Evolutionary conservation across 2,329 filamentous ascomycete genomes (phyloP).

Genomic region (Aureobasidium pullulans): DNA sequence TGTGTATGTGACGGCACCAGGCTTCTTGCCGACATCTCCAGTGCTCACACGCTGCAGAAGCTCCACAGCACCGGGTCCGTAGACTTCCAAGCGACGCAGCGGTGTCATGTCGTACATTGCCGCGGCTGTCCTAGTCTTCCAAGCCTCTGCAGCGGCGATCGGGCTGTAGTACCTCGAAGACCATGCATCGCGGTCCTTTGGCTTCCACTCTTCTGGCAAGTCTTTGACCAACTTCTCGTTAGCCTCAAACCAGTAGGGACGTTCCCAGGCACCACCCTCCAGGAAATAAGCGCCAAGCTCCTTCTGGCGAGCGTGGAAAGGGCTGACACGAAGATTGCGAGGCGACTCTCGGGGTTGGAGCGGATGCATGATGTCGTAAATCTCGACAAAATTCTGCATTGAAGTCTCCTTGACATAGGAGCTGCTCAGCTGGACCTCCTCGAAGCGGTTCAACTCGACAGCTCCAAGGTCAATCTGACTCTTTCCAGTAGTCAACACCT

Average conservation of each 20-base stretch:
- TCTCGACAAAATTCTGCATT: slow-evolving; percentile 54
- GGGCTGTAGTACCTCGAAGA: slow-evolving; percentile 51
- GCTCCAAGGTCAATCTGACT: slow-evolving; percentile 52
- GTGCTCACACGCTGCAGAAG: slow-evolving; percentile 50
- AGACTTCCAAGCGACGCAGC: slow-evolving; percentile 50
- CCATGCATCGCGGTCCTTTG: slow-evolving; percentile 52
- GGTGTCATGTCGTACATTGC: slow-evolving; percentile 59
- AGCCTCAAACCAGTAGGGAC: slow-evolving; percentile 55
- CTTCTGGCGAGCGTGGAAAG: slow-evolving; percentile 48
- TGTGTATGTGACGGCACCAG: slow-evolving; percentile 49
- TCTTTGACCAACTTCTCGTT: slow-evolving; percentile 46
- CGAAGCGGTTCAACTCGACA: slow-evolving; percentile 54
- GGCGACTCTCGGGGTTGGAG: slow-evolving; percentile 51
- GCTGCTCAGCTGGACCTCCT: slow-evolving; percentile 51
- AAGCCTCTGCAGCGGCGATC: slow-evolving; percentile 53
- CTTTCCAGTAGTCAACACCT: slow-evolving; percentile 49
- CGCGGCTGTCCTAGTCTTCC: slow-evolving; percentile 56
- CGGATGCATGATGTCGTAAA: slow-evolving; percentile 59
- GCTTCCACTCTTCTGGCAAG: slow-evolving; percentile 48
- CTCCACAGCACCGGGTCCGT: slow-evolving; percentile 49
- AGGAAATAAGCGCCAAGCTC: slow-evolving; percentile 54
- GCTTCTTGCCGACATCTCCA: slow-evolving; percentile 39
- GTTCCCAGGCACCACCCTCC: slow-evolving; percentile 54
- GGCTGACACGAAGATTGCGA: slow-evolving; percentile 51
- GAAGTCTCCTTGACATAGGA: slow-evolving; percentile 51